phyloP scores from a whole-genome alignment of 148 eudicot species.

The Pharnaceum exiguum region DNA sequence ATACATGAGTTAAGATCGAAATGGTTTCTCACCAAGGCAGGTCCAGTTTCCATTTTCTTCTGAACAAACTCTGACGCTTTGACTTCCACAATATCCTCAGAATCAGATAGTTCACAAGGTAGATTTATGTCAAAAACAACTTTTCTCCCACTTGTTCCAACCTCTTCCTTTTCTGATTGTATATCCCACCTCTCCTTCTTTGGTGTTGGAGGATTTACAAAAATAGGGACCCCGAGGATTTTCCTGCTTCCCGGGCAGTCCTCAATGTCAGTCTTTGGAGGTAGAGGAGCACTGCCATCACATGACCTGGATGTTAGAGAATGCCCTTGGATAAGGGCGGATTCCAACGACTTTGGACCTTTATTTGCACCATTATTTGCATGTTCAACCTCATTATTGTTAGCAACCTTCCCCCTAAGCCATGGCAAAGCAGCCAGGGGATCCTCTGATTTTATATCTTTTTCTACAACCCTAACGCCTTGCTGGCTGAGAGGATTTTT shows the following conservation, averaged over 20 bases:
- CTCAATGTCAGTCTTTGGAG: conserved; percentile 17
- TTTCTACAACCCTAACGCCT: conserved; percentile 21
- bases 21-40: conserved; percentile 26
- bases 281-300: conserved; percentile 15
- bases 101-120: conserved; percentile 32
- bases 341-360: conserved; percentile 17
- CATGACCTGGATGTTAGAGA: conserved; percentile 24
- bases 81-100: conserved; percentile 16
- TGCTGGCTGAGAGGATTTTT: conserved; percentile 24
- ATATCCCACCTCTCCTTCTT: conserved; percentile 30
- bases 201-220: conserved; percentile 26
- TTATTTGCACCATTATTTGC: conserved; percentile 26
- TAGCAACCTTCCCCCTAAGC: conserved; percentile 42
- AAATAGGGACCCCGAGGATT: conserved; percentile 60
- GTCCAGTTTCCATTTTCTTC: conserved; percentile 26
- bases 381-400: conserved; percentile 22
- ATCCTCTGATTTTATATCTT: conserved; percentile 28
- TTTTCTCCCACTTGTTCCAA: conserved; percentile 28
- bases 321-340: conserved; percentile 20
- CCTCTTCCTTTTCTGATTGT: conserved; percentile 22
- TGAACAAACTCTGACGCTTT: conserved; percentile 29
- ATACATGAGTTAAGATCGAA: conserved; percentile 75
- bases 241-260: conserved; percentile 24
- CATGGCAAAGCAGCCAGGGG: conserved; percentile 48
- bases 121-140: conserved; percentile 46